A percentile compares a stretch with the other conserved stretches of the same genome.
phyloP scores from a whole-genome alignment of 2,329 filamentous ascomycete species.

The Phialophora chinensis region DNA sequence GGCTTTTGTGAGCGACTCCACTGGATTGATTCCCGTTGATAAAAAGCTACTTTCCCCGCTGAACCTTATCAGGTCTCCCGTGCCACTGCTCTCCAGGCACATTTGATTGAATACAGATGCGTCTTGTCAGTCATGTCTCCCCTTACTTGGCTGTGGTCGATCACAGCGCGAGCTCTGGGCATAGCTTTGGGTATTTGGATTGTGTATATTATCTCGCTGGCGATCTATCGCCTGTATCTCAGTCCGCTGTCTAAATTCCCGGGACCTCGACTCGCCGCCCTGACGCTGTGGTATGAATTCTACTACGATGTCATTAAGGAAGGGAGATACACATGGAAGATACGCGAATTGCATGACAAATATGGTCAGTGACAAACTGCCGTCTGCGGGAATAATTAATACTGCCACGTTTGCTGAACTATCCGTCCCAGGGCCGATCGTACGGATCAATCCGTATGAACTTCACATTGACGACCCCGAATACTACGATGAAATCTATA shows the following conservation, averaged over 20 bases:
- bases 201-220: slow-evolving; percentile 27
- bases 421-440: slow-evolving; percentile 41
- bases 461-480: slow-evolving; percentile 46
- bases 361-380: slow-evolving; percentile 35
- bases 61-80: too few relatives aligned
- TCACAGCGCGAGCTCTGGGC: slow-evolving; percentile 1
- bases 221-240: slow-evolving; percentile 43
- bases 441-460: slow-evolving; percentile 46
- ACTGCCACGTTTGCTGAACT: not conserved
- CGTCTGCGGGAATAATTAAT: not conserved
- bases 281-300: slow-evolving; percentile 43
- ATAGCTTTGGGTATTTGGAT: slow-evolving; percentile 9
- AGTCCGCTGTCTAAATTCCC: slow-evolving; percentile 44
- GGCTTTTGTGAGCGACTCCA: too few relatives aligned
- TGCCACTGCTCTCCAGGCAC: too few relatives aligned
- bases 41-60: too few relatives aligned
- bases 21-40: too few relatives aligned
- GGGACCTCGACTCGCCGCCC: slow-evolving; percentile 43
- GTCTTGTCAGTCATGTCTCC: not conserved
- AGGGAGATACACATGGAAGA: slow-evolving; percentile 45
- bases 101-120: too few relatives aligned
- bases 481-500: slow-evolving; percentile 46
- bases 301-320: slow-evolving; percentile 43
- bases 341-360: slow-evolving; percentile 44
- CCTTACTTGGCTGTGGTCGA: not conserved